Evolutionary conservation across 768 basidiomycete genomes (phyloP).

Genomic region (Cubamyces lactineus): DNA sequence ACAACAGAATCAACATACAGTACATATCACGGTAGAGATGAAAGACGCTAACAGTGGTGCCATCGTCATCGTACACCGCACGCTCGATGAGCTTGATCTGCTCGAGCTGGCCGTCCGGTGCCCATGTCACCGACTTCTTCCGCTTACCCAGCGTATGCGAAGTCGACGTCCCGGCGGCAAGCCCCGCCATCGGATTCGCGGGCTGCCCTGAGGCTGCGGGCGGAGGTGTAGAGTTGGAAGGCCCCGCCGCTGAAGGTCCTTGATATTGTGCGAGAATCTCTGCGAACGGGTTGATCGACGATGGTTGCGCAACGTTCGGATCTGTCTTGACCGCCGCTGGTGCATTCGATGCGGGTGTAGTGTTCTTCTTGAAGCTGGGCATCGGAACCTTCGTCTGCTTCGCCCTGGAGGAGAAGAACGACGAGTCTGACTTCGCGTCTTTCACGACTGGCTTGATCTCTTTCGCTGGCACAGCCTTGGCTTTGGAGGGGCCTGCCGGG

Average conservation of each 20-base stretch:
- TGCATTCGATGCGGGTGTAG: conserved; percentile 27
- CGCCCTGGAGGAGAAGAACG: conserved; percentile 80
- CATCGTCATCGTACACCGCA: conserved; percentile 89
- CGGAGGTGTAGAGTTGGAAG: conserved; percentile 33
- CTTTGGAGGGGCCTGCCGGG: conserved; percentile 42
- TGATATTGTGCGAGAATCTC: conserved; percentile 65
- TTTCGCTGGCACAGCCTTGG: conserved; percentile 46
- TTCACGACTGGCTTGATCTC: conserved; percentile 54
- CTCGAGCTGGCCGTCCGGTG: conserved; percentile 73
- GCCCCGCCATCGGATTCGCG: neutral
- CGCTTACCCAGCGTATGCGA: conserved; percentile 48
- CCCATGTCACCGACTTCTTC: conserved; percentile 82
- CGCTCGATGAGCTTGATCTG: conserved; percentile 79
- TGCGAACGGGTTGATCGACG: conserved; percentile 79
- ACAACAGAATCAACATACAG: conserved; percentile 54
- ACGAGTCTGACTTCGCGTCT: conserved; percentile 83
- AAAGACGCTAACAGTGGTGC: conserved; percentile 76
- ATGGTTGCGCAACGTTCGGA: conserved; percentile 71
- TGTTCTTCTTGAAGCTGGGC: conserved; percentile 85
- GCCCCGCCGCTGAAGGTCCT: conserved; percentile 1
- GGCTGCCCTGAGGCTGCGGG: conserved; percentile 24
- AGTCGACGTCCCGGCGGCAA: conserved; percentile 3
- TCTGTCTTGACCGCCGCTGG: conserved; percentile 52
- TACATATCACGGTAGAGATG: conserved; percentile 43
- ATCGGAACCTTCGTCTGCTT: conserved; percentile 77